A percentile compares a stretch with the other conserved stretches of the same genome.
Conservation (phyloP, 257 asterid genomes). For the Rauvolfia tetraphylla region DNA sequence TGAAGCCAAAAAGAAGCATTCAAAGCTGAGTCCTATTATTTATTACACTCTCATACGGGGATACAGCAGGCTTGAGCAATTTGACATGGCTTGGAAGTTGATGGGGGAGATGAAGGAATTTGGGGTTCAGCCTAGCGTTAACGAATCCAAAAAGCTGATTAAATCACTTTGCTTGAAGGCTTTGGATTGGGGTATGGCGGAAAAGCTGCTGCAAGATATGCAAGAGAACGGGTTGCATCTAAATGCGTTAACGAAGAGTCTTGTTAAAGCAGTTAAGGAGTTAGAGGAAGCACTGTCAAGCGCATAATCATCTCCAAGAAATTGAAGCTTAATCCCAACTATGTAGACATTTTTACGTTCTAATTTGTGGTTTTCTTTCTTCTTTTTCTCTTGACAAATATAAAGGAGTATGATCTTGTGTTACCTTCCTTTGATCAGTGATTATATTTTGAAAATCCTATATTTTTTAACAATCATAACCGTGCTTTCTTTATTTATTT, state of each 20-base stretch:
- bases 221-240: slow-evolving; percentile 52
- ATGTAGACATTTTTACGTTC: neutral
- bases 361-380: neutral
- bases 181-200: slow-evolving; percentile 80
- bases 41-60: slow-evolving; percentile 75
- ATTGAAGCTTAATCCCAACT: neutral
- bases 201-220: slow-evolving; percentile 67
- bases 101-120: slow-evolving; percentile 64
- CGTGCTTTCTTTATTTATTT: neutral
- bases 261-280: slow-evolving; percentile 76
- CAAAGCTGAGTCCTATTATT: slow-evolving; percentile 56
- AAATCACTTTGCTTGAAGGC: slow-evolving; percentile 79
- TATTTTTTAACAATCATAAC: neutral
- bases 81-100: slow-evolving; percentile 59
- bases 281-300: slow-evolving; percentile 44
- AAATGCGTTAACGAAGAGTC: slow-evolving; percentile 64
- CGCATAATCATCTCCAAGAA: slow-evolving; percentile 5
- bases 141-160: slow-evolving; percentile 76
- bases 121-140: slow-evolving; percentile 60
- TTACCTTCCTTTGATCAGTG: neutral
- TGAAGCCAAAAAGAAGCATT: slow-evolving; percentile 65
- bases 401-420: neutral
- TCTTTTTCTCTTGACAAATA: neutral
- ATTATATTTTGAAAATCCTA: neutral
- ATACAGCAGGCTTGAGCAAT: slow-evolving; percentile 74